A percentile compares a stretch with the other conserved stretches of the same genome.
phyloP scores from a whole-genome alignment of 306 rosid species.

The Glycine tomentella region DNA sequence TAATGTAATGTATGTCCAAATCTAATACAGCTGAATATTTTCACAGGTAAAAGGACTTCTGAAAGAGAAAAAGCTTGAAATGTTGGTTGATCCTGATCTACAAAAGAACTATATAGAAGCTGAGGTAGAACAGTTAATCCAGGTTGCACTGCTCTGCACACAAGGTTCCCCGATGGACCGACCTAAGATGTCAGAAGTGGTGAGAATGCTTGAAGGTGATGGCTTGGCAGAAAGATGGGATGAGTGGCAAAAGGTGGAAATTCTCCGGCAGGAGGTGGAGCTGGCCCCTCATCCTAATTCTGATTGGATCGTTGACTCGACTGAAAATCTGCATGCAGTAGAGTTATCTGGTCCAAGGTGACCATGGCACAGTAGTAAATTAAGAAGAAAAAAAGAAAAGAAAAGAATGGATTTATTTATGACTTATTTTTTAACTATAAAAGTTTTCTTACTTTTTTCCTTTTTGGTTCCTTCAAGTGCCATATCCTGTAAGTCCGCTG shows the following conservation, averaged over 20 bases:
- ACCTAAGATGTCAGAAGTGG: slow-evolving; percentile 98
- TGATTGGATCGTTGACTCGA: slow-evolving; percentile 95
- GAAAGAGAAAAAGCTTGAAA: slow-evolving; percentile 90
- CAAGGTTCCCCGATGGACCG: slow-evolving; percentile 97
- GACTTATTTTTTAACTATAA: slow-evolving; percentile 64
- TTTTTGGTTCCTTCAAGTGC: slow-evolving; percentile 45
- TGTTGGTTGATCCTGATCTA: slow-evolving; percentile 98
- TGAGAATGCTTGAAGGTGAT: slow-evolving; percentile 97
- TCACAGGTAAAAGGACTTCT: slow-evolving; percentile 90
- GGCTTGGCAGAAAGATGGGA: slow-evolving; percentile 99
- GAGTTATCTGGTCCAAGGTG: slow-evolving; percentile 99
- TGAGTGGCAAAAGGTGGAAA: slow-evolving; percentile 97
- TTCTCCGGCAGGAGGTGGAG: slow-evolving; percentile 91
- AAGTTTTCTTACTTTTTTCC: slow-evolving; percentile 40
- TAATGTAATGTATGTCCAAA: neutral
- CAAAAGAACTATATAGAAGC: slow-evolving; percentile 80
- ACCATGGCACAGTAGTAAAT: slow-evolving; percentile 57
- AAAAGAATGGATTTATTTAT: slow-evolving; percentile 53
- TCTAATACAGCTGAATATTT: slow-evolving; percentile 43
- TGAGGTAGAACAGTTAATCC: slow-evolving; percentile 97
- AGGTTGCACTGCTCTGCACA: slow-evolving; percentile 96
- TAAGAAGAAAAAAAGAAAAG: slow-evolving; percentile 21
- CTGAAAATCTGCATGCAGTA: slow-evolving; percentile 94
- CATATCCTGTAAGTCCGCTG: slow-evolving; percentile 65
- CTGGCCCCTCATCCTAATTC: slow-evolving; percentile 88